phyloP scores from a whole-genome alignment of 192 early-diverging fungal genomes.

The Geranomyces michiganensis region DNA sequence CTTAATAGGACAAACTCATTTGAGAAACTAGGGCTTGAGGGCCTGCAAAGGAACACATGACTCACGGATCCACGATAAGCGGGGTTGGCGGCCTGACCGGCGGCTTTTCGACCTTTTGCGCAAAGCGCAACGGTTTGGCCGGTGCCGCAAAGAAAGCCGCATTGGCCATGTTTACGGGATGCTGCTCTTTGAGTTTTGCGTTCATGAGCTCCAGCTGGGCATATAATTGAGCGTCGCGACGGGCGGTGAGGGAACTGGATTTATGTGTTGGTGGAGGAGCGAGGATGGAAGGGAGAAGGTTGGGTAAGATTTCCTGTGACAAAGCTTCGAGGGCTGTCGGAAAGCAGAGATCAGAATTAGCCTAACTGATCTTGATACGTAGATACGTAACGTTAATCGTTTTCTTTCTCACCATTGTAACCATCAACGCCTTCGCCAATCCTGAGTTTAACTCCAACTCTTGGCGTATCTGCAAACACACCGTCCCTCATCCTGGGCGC shows the following conservation, averaged over 20 bases:
- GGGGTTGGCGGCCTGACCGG: constrained; percentile 57
- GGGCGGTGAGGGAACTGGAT: constrained; percentile 39
- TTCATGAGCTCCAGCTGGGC: constrained; percentile 59
- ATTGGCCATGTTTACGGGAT: constrained; percentile 12
- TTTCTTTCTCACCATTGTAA: constrained; percentile 34
- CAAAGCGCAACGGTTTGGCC: constrained; percentile 47
- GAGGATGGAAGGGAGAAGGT: constrained; percentile 25
- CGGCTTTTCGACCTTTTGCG: constrained; percentile 55
- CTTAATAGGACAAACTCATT: constrained; percentile 25
- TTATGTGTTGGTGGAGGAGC: constrained; percentile 28
- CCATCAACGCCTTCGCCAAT: constrained; percentile 43
- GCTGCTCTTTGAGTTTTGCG: constrained; percentile 50
- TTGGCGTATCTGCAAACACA: constrained; percentile 46
- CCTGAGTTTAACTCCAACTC: constrained; percentile 34
- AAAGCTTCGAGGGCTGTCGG: constrained; percentile 10
- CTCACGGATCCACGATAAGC: constrained; percentile 43
- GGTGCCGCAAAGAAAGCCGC: background rate
- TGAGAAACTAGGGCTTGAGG: background rate
- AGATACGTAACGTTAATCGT: background rate
- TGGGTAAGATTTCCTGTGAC: constrained; percentile 29
- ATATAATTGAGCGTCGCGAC: constrained; percentile 55
- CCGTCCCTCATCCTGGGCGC: constrained; percentile 63
- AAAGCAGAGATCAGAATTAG: background rate
- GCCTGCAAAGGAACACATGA: background rate
- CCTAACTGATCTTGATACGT: too few species aligned